These are phyloP conservation scores for Boechera stricta DNA, from an alignment of 345 rosid genomes.

Conservation along the genomic window DNA sequence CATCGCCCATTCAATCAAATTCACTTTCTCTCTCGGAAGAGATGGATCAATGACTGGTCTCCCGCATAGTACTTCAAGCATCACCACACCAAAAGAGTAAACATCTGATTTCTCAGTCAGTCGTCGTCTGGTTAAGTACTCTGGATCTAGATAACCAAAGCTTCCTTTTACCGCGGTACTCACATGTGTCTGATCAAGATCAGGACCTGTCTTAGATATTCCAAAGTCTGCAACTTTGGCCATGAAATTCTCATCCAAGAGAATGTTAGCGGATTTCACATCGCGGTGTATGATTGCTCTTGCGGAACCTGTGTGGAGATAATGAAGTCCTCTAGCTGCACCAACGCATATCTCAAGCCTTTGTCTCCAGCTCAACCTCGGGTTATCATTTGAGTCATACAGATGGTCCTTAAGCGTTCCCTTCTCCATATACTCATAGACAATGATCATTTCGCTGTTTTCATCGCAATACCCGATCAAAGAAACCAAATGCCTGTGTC, in stretches of 20 bases:
- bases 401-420: constrained; percentile 72
- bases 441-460: constrained; percentile 65
- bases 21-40: constrained; percentile 58
- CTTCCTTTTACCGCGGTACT: constrained; percentile 83
- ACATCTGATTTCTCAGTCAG: constrained; percentile 68
- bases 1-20: constrained; percentile 64
- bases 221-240: constrained; percentile 86
- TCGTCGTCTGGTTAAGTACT: constrained; percentile 61
- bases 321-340: constrained; percentile 74
- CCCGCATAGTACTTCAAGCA: constrained; percentile 65
- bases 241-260: constrained; percentile 65
- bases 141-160: constrained; percentile 75
- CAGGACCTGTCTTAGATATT: constrained; percentile 69
- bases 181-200: constrained; percentile 71
- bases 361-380: constrained; percentile 58
- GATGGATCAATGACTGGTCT: constrained; percentile 68
- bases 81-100: constrained; percentile 75
- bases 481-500: constrained; percentile 78
- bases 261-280: constrained; percentile 75
- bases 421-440: constrained; percentile 73
- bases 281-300: constrained; percentile 71
- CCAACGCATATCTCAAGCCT: constrained; percentile 75
- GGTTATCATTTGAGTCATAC: constrained; percentile 51
- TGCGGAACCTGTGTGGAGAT: constrained; percentile 74
- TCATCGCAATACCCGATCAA: constrained; percentile 72